Base-by-base conservation (phyloP, 805 yeast genomes). In the Pichia sporocuriosa region DNA sequence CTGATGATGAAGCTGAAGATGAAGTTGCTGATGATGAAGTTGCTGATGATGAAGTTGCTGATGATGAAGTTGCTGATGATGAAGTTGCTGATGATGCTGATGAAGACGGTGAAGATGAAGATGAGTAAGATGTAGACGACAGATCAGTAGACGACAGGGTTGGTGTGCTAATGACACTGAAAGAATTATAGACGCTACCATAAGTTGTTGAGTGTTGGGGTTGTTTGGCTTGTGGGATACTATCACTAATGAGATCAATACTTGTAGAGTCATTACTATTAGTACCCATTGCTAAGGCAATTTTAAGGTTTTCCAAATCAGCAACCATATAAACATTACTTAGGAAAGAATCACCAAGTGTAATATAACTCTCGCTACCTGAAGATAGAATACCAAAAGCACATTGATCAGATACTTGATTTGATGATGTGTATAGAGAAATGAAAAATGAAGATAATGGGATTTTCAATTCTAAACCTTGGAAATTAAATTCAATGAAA, bases 311-410 rank as follows among this genome's bases (percentile, higher is more conserved):
- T 4, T 75, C 78, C 35, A 77, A 54, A 56, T 79, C 81, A 44
- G 67, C 79, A 35, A 76, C 81, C 30, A 70, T 66, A 50, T 77
- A 77, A 1, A 73, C 75, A 23, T 69, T 57, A 45, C 72, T 63
- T 43, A 79, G 54, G 57, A 79, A 72, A 5, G 71, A 61, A 54
- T 76, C 81, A 37, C 84, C 84, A 15, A 76, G 56, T 7, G 70
- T 66, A 6, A 45, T 40, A 43, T 65, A 59, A 2, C 60, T 44
- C 22, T 62, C 63, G 40, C 59, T 63, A 30, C 61, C 62, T 9
- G 57, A 52, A 5, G 56, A 47, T 22, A 62, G 47, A 4, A 75
- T 44, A 6, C 73, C 78, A 29, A 76, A 49, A 6, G 67, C 70
- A 61, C 81, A 77, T 20, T 62, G 54, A 3, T 54, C 49, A 1